Conservation (phyloP, 495 filamentous ascomycete genomes). For the Penicillium lividum region DNA sequence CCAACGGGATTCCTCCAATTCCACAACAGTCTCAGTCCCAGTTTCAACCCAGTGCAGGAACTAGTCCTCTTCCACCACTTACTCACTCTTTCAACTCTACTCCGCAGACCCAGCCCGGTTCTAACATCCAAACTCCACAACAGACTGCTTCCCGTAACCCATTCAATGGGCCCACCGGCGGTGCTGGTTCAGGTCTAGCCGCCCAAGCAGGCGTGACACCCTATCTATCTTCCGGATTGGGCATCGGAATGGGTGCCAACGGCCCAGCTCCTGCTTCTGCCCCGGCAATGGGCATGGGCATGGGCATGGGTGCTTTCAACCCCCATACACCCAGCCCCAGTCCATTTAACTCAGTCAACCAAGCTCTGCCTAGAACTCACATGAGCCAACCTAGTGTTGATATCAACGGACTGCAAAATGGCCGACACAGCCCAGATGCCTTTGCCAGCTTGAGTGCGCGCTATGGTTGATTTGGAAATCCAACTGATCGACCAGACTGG, state of each 20-base stretch:
- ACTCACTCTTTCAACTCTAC: slow-evolving; percentile 26
- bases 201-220: slow-evolving; percentile 26
- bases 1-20: slow-evolving; percentile 32
- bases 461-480: slow-evolving; percentile 30
- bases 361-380: slow-evolving; percentile 49
- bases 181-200: slow-evolving; percentile 25
- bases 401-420: slow-evolving; percentile 70
- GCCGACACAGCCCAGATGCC: slow-evolving; percentile 91
- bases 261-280: slow-evolving; percentile 13
- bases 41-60: slow-evolving; percentile 20
- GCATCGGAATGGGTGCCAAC: slow-evolving; percentile 24
- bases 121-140: slow-evolving; percentile 33
- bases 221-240: slow-evolving; percentile 20
- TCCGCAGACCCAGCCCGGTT: slow-evolving; percentile 25
- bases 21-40: slow-evolving; percentile 36
- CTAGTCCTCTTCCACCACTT: slow-evolving; percentile 25
- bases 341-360: slow-evolving; percentile 7
- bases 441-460: slow-evolving; percentile 89
- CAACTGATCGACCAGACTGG: slow-evolving; percentile 2
- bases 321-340: background rate
- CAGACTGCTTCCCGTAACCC: slow-evolving; percentile 45
- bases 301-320: slow-evolving; percentile 19
- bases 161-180: slow-evolving; percentile 17
- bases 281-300: slow-evolving; percentile 13
- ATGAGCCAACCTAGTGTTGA: slow-evolving; percentile 89